Conservation (phyloP, 805 yeast genomes). For the Yarrowia porcina region DNA sequence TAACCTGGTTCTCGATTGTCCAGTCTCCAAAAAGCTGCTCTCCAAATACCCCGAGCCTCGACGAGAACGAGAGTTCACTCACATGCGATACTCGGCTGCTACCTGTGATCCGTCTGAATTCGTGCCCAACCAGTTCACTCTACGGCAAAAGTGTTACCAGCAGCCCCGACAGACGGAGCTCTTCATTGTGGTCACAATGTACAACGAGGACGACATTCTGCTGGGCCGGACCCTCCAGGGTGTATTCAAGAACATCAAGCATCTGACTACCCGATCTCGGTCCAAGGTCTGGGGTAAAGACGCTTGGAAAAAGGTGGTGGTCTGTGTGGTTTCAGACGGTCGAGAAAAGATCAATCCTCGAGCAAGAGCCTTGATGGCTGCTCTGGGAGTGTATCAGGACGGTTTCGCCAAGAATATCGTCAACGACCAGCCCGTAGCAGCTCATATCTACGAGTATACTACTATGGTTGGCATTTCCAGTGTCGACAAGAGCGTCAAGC, state of each 20-base stretch:
- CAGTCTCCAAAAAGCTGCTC: conserved; percentile 69
- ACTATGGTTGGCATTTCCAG: conserved; percentile 81
- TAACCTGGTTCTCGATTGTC: conserved; percentile 82
- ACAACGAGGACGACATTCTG: conserved; percentile 80
- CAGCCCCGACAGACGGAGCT: conserved; percentile 82
- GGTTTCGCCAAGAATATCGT: conserved; percentile 92
- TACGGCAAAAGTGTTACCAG: conserved; percentile 75
- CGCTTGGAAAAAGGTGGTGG: conserved; percentile 91
- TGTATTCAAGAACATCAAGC: conserved; percentile 79
- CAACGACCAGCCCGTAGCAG: conserved; percentile 72
- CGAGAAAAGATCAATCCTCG: conserved; percentile 77
- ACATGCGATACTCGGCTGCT: conserved; percentile 90
- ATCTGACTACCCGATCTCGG: conserved; percentile 60
- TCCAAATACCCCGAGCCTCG: conserved; percentile 50
- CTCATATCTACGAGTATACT: conserved; percentile 92
- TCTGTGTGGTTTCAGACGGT: conserved; percentile 88
- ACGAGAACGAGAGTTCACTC: conserved; percentile 63
- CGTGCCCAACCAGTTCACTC: conserved; percentile 57
- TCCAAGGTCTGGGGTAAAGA: conserved; percentile 89
- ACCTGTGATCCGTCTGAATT: conserved; percentile 87
- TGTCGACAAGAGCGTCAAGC: conserved; percentile 57
- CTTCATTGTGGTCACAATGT: conserved; percentile 82
- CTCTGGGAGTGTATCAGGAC: conserved; percentile 89
- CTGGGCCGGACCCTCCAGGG: conserved; percentile 86
- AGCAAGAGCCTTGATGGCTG: conserved; percentile 74